Evolutionary conservation across 108 stramenopile genomes (phyloP), one percentile per base, ranked within the genome.

Genomic region (Nitzschia inconspicua): DNA sequence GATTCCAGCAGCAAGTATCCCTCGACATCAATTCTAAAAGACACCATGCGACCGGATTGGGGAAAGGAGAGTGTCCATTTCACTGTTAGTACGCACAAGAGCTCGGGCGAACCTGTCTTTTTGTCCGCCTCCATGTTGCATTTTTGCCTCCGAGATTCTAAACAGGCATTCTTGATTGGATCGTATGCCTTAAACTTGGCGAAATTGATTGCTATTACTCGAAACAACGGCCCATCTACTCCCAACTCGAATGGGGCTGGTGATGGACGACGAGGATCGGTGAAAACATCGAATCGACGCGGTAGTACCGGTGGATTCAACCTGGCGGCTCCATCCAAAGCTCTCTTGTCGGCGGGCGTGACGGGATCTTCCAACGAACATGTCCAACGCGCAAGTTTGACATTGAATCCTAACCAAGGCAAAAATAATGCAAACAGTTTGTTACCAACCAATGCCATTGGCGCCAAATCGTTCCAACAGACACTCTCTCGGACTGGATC

Each of bases 11-110:
- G n/a, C n/a, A n/a, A 54, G 34, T 54, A 19, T 31, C 68, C 68
- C 16, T 47, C 50, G 23, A 70, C 68, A 2, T 27, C 44, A 13
- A 19, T 42, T 25, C 4, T 53, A 1, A 27, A 54, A 47, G 60
- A 59, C 24, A 56, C 50, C 25, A 56, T 53, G 37, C 47, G 41
- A 18, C 79, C 46, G 9, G 62, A 20, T 56, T 70, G 73, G 68
- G 62, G 56, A 42, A 47, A 72, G 9, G 77, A 78, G 31, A 59
- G 59, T 23, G 26, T 80, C 10, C 69, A 80, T 44, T 71, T 63
- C 30, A 39, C 53, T 2, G 32, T 80, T 0, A 48, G 60, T 27
- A 74, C 69, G 22, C 61, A 75, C 11, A 29, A 47, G 2, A 29
- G 43, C 16, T 44, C 58, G 23, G 73, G 73, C 14, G 26, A 27